These are phyloP conservation scores for Amanita brunnescens DNA, from an alignment of 768 basidiomycete species.

Conservation along the genomic window DNA sequence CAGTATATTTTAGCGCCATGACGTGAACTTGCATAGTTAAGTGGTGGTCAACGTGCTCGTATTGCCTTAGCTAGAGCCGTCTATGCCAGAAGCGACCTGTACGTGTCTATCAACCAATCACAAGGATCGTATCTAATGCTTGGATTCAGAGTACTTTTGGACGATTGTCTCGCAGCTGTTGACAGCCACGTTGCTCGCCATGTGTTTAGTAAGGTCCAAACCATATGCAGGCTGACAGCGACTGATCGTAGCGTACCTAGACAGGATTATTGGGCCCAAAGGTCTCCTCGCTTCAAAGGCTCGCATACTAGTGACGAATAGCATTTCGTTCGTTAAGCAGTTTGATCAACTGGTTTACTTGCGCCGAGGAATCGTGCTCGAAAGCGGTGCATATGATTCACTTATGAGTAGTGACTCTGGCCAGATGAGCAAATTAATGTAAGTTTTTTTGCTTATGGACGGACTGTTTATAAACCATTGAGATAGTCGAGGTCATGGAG, in stretches of 20 bases:
- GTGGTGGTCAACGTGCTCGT: slow-evolving; percentile 80
- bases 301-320: slow-evolving; percentile 80
- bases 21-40: slow-evolving; percentile 34
- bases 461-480: neutral
- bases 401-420: slow-evolving; percentile 52
- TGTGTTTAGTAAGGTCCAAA: slow-evolving; percentile 53
- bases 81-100: slow-evolving; percentile 88
- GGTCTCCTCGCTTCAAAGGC: slow-evolving; percentile 80
- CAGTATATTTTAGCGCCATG: neutral
- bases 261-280: slow-evolving; percentile 79
- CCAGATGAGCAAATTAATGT: slow-evolving; percentile 73
- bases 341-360: slow-evolving; percentile 72
- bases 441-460: slow-evolving; percentile 17
- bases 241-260: slow-evolving; percentile 24
- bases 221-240: neutral
- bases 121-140: neutral
- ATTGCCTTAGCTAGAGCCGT: slow-evolving; percentile 82
- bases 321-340: slow-evolving; percentile 71
- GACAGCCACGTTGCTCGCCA: slow-evolving; percentile 86
- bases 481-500: slow-evolving; percentile 31
- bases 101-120: slow-evolving; percentile 14
- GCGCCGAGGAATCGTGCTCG: slow-evolving; percentile 75
- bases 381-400: slow-evolving; percentile 56
- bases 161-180: slow-evolving; percentile 83
- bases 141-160: slow-evolving; percentile 57